Percentiles rank a stretch among this genome's conserved stretches.
These are phyloP conservation scores for Cymbopogon citratus DNA, from an alignment of 176 grass and related monocot genomes.

Conservation along the genomic window DNA sequence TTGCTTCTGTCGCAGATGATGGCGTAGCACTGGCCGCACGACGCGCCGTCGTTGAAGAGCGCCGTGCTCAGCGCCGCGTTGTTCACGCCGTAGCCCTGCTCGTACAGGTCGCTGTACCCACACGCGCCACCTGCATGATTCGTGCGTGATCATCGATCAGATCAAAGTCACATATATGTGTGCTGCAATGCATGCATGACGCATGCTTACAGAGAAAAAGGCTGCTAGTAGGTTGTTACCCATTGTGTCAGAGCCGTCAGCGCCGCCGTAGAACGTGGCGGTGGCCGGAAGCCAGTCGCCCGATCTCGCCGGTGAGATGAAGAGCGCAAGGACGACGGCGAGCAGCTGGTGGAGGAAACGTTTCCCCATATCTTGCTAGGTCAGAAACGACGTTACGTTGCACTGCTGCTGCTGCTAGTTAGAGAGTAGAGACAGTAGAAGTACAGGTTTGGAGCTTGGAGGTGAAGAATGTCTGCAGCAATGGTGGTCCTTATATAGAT, in stretches of 20 bases:
- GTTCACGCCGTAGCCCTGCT: background rate
- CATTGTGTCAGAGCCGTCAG: slow-evolving; percentile 45
- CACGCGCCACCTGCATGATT: slow-evolving; percentile 37
- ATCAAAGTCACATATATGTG: background rate
- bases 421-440: too few species aligned
- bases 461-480: too few species aligned
- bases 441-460: too few species aligned
- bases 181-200: background rate
- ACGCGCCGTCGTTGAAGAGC: slow-evolving; percentile 61
- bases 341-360: background rate
- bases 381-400: too few species aligned
- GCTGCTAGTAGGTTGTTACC: slow-evolving; percentile 27
- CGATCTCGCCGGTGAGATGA: background rate
- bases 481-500: too few species aligned
- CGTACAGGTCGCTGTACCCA: slow-evolving; percentile 28
- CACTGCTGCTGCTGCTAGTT: too few species aligned
- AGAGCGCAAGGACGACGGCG: background rate
- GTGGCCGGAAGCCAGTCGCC: slow-evolving; percentile 7
- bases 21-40: slow-evolving; percentile 39
- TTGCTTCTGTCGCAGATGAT: slow-evolving; percentile 15
- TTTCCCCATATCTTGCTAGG: too few species aligned
- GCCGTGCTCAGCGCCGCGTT: slow-evolving; percentile 86
- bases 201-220: too few species aligned
- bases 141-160: too few species aligned
- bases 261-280: slow-evolving; percentile 54